Evolutionary conservation across 352 stramenopile genomes (phyloP), one percentile per base, ranked within the genome.

Genomic region (Pythium angustatum): DNA sequence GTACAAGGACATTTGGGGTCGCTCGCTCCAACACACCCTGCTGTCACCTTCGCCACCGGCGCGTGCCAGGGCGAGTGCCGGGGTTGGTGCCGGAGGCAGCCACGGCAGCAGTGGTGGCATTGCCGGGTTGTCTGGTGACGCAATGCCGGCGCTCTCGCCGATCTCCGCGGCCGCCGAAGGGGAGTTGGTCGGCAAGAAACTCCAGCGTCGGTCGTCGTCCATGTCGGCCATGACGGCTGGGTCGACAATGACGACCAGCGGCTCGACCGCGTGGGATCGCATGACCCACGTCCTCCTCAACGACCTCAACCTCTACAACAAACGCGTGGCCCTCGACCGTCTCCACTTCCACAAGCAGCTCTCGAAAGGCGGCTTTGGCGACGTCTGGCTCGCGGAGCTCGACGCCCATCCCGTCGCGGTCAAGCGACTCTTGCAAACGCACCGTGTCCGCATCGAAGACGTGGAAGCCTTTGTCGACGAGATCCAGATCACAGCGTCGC

Each of bases 141-240:
- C 2, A 21, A 9, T 24, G 2, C 19, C 9, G 19, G 36, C 2
- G 15, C 48, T 51, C 17, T 55, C 41, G 28, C 33, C 49, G 30
- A n/a, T 53, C 17, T 52, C 34, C 14, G 34, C 48, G 34, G 21
- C 58, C 31, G 52, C 26, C 14, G 59, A 47, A 9, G 38, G 17
- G 3, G 60, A 67, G 11, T 21, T 49, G 2, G 9, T 43, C 24
- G 21, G 22, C 27, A 62, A 52, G 26, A 57, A 54, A 15, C 33
- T 83, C 76, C 60, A 45, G 71, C 21, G 72, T 73, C 59, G 69
- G 62, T 57, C 24, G 45, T 66, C 2, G 61, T 69, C 10, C 36
- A 78, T 9, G 49, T 81, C 27, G 73, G 72, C 33, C 61, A 78
- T 60, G 68, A 78, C 34, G 58, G 78, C 43, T 28, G 78, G 54